These are phyloP conservation scores for Prunus kanzakura DNA, from an alignment of 306 rosid genomes.

Conservation along the genomic window DNA sequence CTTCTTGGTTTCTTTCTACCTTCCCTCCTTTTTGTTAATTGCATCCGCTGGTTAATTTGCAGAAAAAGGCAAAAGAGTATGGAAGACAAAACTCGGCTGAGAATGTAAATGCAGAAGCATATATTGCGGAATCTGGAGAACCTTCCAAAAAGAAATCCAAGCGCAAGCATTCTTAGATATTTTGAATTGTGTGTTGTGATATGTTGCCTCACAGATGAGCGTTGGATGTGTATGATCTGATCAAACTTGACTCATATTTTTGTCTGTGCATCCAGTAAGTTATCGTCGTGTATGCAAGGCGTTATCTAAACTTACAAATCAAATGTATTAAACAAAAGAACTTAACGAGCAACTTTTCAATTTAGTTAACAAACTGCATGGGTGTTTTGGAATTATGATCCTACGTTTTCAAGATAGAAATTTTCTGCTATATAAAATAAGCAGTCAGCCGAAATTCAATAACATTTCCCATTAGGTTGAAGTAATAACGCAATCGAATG, in stretches of 20 bases:
- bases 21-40: neutral
- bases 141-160: slow-evolving; percentile 62
- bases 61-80: slow-evolving; percentile 66
- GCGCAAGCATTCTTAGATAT: slow-evolving; percentile 28
- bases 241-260: neutral
- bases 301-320: too few relatives aligned
- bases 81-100: slow-evolving; percentile 57
- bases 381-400: too few relatives aligned
- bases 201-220: neutral
- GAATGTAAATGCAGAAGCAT: slow-evolving; percentile 54
- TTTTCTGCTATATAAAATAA: neutral
- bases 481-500: neutral
- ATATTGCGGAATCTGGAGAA: slow-evolving; percentile 49
- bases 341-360: too few relatives aligned
- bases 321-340: too few relatives aligned
- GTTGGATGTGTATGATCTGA: neutral
- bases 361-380: too few relatives aligned
- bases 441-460: neutral
- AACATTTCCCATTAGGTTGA: neutral
- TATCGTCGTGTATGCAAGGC: too few relatives aligned
- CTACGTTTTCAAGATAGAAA: neutral
- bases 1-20: neutral
- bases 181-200: neutral
- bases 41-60: slow-evolving; percentile 15
- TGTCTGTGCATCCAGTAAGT: too few relatives aligned